Conservation (phyloP, 306 rosid species). For the Quercus ilex region DNA sequence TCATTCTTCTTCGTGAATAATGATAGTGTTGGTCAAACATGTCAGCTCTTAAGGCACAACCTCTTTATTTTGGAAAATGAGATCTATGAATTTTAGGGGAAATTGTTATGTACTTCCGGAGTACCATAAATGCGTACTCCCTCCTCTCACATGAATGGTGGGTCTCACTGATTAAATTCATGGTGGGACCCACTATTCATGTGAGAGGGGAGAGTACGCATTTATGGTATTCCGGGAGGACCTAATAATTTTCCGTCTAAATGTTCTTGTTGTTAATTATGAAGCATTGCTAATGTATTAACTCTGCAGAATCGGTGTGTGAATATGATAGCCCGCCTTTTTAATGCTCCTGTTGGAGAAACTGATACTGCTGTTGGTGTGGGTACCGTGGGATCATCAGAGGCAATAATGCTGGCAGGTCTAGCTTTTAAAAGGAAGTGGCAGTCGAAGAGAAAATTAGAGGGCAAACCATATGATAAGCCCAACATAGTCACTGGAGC, state of each 20-base stretch:
- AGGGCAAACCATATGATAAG: slow-evolving; percentile 72
- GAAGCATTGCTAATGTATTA: not conserved
- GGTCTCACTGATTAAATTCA: too few species aligned
- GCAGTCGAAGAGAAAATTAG: slow-evolving; percentile 68
- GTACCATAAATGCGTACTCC: too few species aligned
- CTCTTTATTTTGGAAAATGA: not conserved
- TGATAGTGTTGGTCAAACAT: not conserved
- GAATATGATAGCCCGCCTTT: slow-evolving; percentile 81
- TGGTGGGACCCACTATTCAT: too few species aligned
- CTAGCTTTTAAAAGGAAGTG: slow-evolving; percentile 85
- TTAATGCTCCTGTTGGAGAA: slow-evolving; percentile 66
- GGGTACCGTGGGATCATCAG: slow-evolving; percentile 95
- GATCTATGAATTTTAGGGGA: not conserved
- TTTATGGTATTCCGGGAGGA: too few species aligned
- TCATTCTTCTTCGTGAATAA: too few species aligned
- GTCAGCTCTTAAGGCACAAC: not conserved
- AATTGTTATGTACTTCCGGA: too few species aligned
- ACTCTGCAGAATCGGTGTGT: slow-evolving; percentile 82
- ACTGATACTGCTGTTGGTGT: slow-evolving; percentile 72
- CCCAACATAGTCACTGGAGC: slow-evolving; percentile 96
- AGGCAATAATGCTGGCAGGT: slow-evolving; percentile 95
- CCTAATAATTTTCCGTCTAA: not conserved
- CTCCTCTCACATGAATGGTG: too few species aligned
- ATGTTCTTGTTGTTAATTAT: not conserved
- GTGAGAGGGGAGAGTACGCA: too few species aligned